phyloP scores from a whole-genome alignment of 108 stramenopile genomes.

The Bacterosira constricta region DNA sequence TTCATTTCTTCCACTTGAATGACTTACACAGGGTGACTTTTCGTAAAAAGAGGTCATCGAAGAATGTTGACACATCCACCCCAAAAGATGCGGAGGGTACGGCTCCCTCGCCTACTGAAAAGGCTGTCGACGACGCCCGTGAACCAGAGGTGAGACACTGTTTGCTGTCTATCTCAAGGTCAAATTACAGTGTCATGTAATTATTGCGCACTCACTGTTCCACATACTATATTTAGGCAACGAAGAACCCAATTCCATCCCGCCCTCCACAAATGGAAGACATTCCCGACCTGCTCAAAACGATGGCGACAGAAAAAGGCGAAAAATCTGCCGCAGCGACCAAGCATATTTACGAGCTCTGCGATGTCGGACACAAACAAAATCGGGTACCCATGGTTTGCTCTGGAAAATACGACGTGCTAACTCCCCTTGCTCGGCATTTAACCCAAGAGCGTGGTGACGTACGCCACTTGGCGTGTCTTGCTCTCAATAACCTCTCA shows the following conservation, averaged over 20 bases:
- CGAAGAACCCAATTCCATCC: too few species aligned
- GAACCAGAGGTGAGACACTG: too few species aligned
- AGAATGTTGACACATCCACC: conserved; percentile 21
- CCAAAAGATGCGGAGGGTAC: conserved; percentile 12
- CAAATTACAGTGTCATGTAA: too few species aligned
- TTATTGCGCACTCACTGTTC: too few species aligned
- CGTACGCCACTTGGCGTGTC: conserved; percentile 87
- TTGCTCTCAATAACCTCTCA: conserved; percentile 89
- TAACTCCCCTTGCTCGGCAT: conserved; percentile 84
- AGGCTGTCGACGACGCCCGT: conserved; percentile 10
- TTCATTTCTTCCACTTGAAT: too few species aligned
- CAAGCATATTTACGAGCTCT: conserved; percentile 88
- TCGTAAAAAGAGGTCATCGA: conserved; percentile 37
- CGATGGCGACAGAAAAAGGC: conserved; percentile 81
- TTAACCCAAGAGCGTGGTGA: conserved; percentile 87
- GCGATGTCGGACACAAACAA: conserved; percentile 91
- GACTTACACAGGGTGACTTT: conserved; percentile 35
- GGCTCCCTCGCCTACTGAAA: too few species aligned
- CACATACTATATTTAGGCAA: too few species aligned
- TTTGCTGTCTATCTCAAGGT: too few species aligned
- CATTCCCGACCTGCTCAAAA: conserved; percentile 84
- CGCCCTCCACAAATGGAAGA: conserved; percentile 88
- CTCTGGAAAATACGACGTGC: conserved; percentile 86
- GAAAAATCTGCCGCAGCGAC: conserved; percentile 87
- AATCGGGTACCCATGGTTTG: conserved; percentile 92